phyloP scores from a whole-genome alignment of 116 monocot species.

The Posidonia oceanica region DNA sequence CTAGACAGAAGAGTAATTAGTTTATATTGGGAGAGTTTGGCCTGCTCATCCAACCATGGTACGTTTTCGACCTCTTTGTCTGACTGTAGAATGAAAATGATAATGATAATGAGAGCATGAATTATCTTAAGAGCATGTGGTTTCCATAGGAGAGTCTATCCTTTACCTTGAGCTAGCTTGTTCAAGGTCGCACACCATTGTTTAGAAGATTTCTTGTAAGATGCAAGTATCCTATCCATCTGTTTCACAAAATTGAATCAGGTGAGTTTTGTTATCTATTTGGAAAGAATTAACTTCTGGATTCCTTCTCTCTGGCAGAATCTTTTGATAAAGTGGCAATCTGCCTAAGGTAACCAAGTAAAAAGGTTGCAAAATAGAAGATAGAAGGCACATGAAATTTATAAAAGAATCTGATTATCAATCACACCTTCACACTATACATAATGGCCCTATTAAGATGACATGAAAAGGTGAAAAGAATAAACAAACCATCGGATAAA shows the following conservation, averaged over 20 bases:
- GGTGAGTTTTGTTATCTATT: neutral
- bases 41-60: constrained; percentile 29
- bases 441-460: too few species aligned
- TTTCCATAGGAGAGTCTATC: neutral
- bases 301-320: too few species aligned
- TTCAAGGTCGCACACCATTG: constrained; percentile 41
- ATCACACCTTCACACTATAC: too few species aligned
- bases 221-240: constrained; percentile 61
- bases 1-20: neutral
- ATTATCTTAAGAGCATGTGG: neutral
- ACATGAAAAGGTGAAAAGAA: too few species aligned
- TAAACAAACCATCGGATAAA: too few species aligned
- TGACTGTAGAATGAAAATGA: constrained; percentile 16
- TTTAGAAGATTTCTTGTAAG: constrained; percentile 70
- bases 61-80: constrained; percentile 31
- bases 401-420: too few species aligned
- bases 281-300: neutral
- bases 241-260: constrained; percentile 7
- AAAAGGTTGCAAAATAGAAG: too few species aligned
- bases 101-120: neutral
- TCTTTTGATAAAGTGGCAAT: too few species aligned
- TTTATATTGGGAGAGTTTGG: neutral
- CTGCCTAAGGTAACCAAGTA: too few species aligned
- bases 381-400: too few species aligned
- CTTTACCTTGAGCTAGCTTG: constrained; percentile 31